These are phyloP conservation scores for Agrocybe praecox DNA, from an alignment of 768 basidiomycete species.

Conservation along the genomic window DNA sequence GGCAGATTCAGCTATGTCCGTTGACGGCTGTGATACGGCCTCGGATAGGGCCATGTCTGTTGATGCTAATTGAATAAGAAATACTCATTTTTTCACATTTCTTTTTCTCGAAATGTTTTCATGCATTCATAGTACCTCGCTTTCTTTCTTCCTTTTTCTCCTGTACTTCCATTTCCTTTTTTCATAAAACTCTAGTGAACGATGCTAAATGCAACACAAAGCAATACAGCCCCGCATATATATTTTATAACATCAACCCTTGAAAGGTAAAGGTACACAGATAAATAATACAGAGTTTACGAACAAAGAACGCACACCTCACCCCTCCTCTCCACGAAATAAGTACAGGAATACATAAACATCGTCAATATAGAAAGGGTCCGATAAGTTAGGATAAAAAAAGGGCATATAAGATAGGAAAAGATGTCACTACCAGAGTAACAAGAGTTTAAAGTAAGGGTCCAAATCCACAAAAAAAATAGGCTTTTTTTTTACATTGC, in stretches of 20 bases:
- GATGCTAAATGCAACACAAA: constrained; percentile 23
- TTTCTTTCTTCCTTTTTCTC: background rate
- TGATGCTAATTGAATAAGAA: background rate
- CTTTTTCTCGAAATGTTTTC: background rate
- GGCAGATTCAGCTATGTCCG: background rate
- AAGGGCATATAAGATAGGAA: background rate
- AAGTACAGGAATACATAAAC: background rate
- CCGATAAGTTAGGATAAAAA: background rate
- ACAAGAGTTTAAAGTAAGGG: background rate
- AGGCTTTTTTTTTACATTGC: constrained; percentile 11
- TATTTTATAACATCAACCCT: background rate
- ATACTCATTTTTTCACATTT: background rate
- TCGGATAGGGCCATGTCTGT: background rate
- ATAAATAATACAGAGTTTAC: constrained; percentile 1
- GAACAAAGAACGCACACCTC: background rate
- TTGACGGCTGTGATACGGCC: background rate
- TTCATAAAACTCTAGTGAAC: background rate
- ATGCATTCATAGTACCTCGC: background rate
- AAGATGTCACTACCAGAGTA: background rate
- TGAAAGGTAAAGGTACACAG: background rate
- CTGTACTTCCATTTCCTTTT: background rate
- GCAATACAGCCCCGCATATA: background rate
- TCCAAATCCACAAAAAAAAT: background rate
- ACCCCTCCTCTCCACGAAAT: background rate
- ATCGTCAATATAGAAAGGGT: background rate